These are phyloP conservation scores for Wolfiporia cocos DNA, from an alignment of 1,284 basidiomycete species.

Conservation along the genomic window DNA sequence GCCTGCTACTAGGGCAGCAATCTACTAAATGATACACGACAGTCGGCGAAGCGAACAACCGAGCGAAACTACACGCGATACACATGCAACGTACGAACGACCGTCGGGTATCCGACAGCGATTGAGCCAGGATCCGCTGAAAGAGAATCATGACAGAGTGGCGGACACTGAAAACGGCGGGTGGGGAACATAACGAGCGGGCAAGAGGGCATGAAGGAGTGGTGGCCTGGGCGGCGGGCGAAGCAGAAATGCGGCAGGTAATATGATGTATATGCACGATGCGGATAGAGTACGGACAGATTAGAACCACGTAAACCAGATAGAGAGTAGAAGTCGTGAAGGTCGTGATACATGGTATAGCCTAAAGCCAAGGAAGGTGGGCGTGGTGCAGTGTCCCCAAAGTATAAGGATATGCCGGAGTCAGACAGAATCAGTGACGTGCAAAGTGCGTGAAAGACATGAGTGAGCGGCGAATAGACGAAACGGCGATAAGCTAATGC, in stretches of 20 bases:
- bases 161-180: conserved; percentile 1
- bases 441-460: conserved; percentile 8
- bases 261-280: conserved; percentile 15
- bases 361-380: conserved; percentile 14
- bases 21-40: conserved; percentile 23
- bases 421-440: conserved; percentile 12
- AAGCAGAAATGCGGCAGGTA: conserved; percentile 1
- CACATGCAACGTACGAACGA: conserved; percentile 7
- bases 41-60: conserved; percentile 14
- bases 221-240: conserved; percentile 6
- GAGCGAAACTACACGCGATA: conserved; percentile 8
- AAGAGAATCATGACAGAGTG: conserved; percentile 2
- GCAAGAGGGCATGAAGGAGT: not conserved
- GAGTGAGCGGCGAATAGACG: conserved; percentile 9
- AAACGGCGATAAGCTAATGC: conserved; percentile 12
- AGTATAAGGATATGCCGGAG: conserved; percentile 21
- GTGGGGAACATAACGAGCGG: conserved; percentile 5
- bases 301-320: conserved; percentile 8
- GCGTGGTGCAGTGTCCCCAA: conserved; percentile 18
- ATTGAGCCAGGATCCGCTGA: conserved; percentile 5
- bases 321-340: conserved; percentile 15
- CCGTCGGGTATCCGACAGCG: conserved; percentile 6
- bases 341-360: conserved; percentile 19
- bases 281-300: conserved; percentile 17
- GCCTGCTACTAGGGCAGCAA: conserved; percentile 22